Evolutionary conservation across 2,329 filamentous ascomycete genomes (phyloP), one percentile per base, ranked within the genome.

Genomic region (Alternaria viburni): DNA sequence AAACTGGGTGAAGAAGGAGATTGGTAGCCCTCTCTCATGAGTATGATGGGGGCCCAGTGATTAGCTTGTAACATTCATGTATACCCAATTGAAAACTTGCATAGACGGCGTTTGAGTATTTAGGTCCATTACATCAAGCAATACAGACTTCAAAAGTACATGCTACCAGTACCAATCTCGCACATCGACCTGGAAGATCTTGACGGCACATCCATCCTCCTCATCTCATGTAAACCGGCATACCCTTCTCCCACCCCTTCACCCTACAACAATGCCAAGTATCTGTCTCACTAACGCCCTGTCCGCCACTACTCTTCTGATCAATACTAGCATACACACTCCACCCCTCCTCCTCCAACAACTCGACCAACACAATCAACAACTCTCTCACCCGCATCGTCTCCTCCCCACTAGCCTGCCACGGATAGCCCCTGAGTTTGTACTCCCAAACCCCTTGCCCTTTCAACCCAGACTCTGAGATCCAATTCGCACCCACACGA

Each of bases 1-100:
- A 84, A 90, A 89, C 67, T 96, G 93, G 93, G 91, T 96, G 10
- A 91, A 91, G 85, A 84, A 86, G 60, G 85, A 91, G 77, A 91
- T 93, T 73, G 79, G 77, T 3, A 74, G 72, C 30, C 74, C 74
- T 59, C 66, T 51, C 46, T 62, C 60, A 11, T 62, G 25, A 62
- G 25, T n/a, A 25, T 15, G 28, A 49, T n/a, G 3, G n/a, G 44
- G 46, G 43, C 36, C 6, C 8, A 25, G 21, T 17, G 32, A 28
- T 23, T 25, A 52, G 19, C 44, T 19, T 59, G 60, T 62, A 54
- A 54, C 49, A 30, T 51, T 59, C 43, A 13, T 54, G 43, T 62
- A 62, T 62, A 62, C 60, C 60, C 60, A 54, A 44, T 54, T 54
- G n/a, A 49, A 44, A 52, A 59, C 25, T 26, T 28, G 60, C 60